Percentiles rank a stretch among this genome's conserved stretches.
Evolutionary conservation across 345 rosid species (phyloP).

Genomic region (Brassica rapa): DNA sequence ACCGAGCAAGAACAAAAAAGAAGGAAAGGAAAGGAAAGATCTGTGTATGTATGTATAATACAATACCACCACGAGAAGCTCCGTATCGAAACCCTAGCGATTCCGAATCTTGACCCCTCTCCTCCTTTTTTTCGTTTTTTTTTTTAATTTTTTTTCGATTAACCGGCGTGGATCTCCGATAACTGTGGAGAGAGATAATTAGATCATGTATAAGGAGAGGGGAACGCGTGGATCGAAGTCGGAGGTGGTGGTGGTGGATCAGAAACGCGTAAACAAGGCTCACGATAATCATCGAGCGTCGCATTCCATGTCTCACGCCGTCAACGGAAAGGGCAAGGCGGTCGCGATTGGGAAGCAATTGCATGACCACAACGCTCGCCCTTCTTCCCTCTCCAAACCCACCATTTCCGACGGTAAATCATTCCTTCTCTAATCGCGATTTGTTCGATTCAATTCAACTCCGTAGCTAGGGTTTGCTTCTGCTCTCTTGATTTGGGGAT

Average conservation of each 20-base stretch:
- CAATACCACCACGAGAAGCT: background rate
- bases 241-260: slow-evolving; percentile 70
- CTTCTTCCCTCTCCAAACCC: slow-evolving; percentile 55
- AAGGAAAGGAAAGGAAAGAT: background rate
- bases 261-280: slow-evolving; percentile 78
- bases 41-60: background rate
- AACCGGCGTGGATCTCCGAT: slow-evolving; percentile 31
- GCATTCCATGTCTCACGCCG: slow-evolving; percentile 59
- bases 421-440: background rate
- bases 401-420: slow-evolving; percentile 67
- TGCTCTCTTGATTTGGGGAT: slow-evolving; percentile 9
- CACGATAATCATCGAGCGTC: slow-evolving; percentile 75
- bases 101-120: background rate
- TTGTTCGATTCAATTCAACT: slow-evolving; percentile 1
- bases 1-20: slow-evolving; percentile 13
- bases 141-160: background rate
- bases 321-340: slow-evolving; percentile 65
- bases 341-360: slow-evolving; percentile 60
- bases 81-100: slow-evolving; percentile 28
- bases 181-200: slow-evolving; percentile 3
- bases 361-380: slow-evolving; percentile 46
- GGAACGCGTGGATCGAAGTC: slow-evolving; percentile 63
- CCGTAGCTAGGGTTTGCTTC: slow-evolving; percentile 10
- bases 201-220: slow-evolving; percentile 47
- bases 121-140: background rate